These are phyloP conservation scores for Apiospora saccharicola DNA, from an alignment of 2,329 filamentous ascomycete species.

Conservation along the genomic window DNA sequence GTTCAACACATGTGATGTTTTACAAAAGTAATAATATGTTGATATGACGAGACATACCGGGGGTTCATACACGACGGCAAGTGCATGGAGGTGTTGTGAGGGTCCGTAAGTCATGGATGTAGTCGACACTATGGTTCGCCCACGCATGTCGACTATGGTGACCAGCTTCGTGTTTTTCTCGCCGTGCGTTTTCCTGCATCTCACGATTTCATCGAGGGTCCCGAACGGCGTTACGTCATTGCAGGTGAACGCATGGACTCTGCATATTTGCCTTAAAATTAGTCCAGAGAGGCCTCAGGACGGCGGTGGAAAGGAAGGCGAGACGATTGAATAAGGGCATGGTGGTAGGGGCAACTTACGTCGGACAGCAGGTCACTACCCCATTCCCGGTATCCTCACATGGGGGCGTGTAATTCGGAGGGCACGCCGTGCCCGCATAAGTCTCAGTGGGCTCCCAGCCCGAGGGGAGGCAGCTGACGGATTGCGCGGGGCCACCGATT, in stretches of 20 bases:
- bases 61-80: neutral
- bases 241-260: neutral
- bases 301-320: no score
- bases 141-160: neutral
- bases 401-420: slow-evolving; percentile 35
- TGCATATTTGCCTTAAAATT: neutral
- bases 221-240: no score
- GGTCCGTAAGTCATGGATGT: neutral
- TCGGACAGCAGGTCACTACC: slow-evolving; percentile 37
- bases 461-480: slow-evolving; percentile 33
- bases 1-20: no score
- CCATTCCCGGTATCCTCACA: slow-evolving; percentile 27
- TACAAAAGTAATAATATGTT: neutral
- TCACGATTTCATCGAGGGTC: neutral
- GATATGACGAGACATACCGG: neutral
- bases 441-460: slow-evolving; percentile 30
- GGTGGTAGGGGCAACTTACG: slow-evolving; percentile 24
- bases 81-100: neutral
- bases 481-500: slow-evolving; percentile 37
- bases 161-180: neutral
- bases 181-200: neutral
- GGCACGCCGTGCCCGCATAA: slow-evolving; percentile 34
- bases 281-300: no score
- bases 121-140: neutral
- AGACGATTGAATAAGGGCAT: no score